These are phyloP conservation scores for Aspergillus leporis DNA, from an alignment of 495 filamentous ascomycete species.

Conservation along the genomic window DNA sequence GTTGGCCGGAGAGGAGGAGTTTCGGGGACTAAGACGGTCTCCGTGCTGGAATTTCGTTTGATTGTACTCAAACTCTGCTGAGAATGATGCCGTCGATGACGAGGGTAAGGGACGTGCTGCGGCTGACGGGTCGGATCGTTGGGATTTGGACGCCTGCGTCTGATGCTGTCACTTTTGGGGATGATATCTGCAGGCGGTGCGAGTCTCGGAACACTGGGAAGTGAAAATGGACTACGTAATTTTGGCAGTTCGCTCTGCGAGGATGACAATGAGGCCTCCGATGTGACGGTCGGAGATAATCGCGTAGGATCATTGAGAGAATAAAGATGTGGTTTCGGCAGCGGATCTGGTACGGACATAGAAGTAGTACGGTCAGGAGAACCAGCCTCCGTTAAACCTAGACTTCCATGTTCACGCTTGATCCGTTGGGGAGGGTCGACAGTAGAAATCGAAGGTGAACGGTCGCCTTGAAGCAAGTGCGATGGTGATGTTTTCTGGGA, in stretches of 20 bases:
- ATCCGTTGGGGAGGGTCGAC: slow-evolving; percentile 9
- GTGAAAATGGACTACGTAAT: slow-evolving; percentile 13
- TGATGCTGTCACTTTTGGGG: slow-evolving; percentile 25
- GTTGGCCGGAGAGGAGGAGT: slow-evolving; percentile 38
- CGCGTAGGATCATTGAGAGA: slow-evolving; percentile 12
- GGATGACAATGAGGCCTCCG: slow-evolving; percentile 14
- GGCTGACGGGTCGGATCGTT: slow-evolving; percentile 28
- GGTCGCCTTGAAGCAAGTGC: slow-evolving; percentile 60
- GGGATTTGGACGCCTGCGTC: slow-evolving; percentile 44
- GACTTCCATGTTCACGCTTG: slow-evolving; percentile 6
- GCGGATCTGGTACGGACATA: slow-evolving; percentile 23
- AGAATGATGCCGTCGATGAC: slow-evolving; percentile 41
- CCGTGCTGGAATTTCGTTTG: slow-evolving; percentile 22
- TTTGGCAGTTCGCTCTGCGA: slow-evolving; percentile 18
- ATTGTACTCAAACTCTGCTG: slow-evolving; percentile 31
- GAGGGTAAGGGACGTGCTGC: slow-evolving; percentile 25
- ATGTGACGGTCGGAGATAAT: slow-evolving; percentile 11
- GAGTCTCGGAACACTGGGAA: slow-evolving; percentile 35
- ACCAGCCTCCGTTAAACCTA: slow-evolving; percentile 10
- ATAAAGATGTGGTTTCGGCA: slow-evolving; percentile 8
- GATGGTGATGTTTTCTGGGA: slow-evolving; percentile 67
- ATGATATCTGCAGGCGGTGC: slow-evolving; percentile 62
- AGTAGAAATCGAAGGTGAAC: slow-evolving; percentile 36
- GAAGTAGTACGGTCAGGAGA: slow-evolving; percentile 22
- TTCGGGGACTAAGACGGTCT: slow-evolving; percentile 27